Percentiles rank a stretch among this genome's conserved stretches.
Evolutionary conservation across 176 grass and related monocot species (phyloP).

Genomic region (Elaeis guineensis): DNA sequence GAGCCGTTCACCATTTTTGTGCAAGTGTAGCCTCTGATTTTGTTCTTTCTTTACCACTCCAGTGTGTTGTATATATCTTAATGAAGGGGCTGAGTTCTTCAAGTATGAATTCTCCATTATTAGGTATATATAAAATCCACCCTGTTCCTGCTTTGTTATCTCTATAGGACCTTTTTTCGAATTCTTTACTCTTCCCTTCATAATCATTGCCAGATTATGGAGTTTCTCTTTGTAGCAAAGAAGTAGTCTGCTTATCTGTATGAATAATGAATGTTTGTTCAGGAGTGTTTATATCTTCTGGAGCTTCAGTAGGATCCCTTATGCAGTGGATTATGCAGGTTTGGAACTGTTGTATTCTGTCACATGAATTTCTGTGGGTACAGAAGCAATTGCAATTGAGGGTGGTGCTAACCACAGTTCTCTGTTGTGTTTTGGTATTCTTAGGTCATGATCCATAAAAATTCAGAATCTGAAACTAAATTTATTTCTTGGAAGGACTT

Average conservation of each 20-base stretch:
- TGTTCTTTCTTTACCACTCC: background rate
- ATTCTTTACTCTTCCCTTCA: background rate
- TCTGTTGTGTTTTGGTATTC: background rate
- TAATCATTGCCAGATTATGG: background rate
- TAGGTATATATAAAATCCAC: background rate
- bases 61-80: constrained; percentile 6
- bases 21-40: background rate
- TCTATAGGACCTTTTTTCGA: background rate
- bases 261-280: background rate
- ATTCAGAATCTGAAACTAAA: background rate
- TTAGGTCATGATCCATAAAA: background rate
- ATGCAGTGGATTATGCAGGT: constrained; percentile 9
- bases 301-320: constrained; percentile 6
- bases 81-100: background rate
- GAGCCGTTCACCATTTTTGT: background rate
- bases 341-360: background rate
- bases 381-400: background rate
- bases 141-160: background rate
- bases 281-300: constrained; percentile 6
- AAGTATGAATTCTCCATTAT: background rate
- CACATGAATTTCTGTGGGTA: background rate
- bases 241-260: background rate
- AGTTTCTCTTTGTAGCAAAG: too few relatives aligned
- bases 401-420: background rate
- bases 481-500: constrained; percentile 9